Conservation (phyloP, 768 basidiomycete species). For the Multifurca ochricompacta region DNA sequence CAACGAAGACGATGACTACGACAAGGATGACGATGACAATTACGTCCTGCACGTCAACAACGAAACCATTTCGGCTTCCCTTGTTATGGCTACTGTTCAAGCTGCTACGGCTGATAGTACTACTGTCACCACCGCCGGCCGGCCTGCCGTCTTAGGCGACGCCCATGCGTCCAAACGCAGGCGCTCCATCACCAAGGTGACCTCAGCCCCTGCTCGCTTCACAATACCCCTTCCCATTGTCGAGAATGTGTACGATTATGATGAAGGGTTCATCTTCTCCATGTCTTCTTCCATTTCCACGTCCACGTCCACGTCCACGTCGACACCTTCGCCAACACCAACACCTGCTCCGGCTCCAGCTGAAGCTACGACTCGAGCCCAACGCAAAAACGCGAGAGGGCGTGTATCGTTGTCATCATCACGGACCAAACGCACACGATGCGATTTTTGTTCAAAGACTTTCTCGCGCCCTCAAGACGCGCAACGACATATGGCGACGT, state of each 20-base stretch:
- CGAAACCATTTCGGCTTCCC: neutral
- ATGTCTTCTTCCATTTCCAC: neutral
- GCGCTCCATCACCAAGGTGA: neutral
- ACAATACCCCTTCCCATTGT: neutral
- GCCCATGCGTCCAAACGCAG: neutral
- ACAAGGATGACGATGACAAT: neutral
- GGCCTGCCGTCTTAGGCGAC: neutral
- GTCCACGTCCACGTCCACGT: neutral
- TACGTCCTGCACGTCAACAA: neutral
- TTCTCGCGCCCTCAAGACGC: constrained; percentile 17
- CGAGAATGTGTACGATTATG: neutral
- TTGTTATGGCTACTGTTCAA: neutral
- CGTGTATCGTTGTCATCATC: neutral
- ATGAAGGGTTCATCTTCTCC: too few relatives aligned
- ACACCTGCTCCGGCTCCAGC: too few relatives aligned
- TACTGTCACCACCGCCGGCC: neutral
- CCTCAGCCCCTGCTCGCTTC: constrained; percentile 1
- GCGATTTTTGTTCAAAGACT: neutral
- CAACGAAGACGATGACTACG: constrained; percentile 5
- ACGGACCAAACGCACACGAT: neutral
- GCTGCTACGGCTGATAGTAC: too few relatives aligned
- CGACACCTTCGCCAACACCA: neutral
- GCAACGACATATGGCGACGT: neutral
- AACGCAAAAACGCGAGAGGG: neutral
- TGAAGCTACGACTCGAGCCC: too few relatives aligned